phyloP scores from a whole-genome alignment of 805 yeast species.

The Myxozyma kluyveri region DNA sequence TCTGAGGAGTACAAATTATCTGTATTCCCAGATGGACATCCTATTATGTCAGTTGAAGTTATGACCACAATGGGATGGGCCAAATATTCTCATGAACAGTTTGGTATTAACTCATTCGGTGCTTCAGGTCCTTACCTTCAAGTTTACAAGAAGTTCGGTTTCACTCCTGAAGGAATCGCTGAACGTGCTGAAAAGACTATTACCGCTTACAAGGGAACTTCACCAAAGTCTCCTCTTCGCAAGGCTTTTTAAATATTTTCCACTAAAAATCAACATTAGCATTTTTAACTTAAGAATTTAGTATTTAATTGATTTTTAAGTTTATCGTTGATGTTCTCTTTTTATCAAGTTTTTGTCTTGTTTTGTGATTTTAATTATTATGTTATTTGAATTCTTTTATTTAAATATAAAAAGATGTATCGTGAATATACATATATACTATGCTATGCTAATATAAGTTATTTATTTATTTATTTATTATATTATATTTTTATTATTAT shows the following conservation, averaged over 20 bases:
- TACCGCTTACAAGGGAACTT: slow-evolving; percentile 72
- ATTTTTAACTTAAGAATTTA: too few species aligned
- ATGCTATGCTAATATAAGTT: too few species aligned
- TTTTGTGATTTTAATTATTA: too few species aligned
- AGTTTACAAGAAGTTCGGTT: slow-evolving; percentile 79
- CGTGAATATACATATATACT: too few species aligned
- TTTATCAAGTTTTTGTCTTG: too few species aligned
- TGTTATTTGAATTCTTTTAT: too few species aligned
- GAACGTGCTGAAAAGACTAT: slow-evolving; percentile 76
- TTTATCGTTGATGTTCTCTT: too few species aligned
- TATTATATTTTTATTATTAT: too few species aligned
- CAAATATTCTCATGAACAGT: slow-evolving; percentile 92
- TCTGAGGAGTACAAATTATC: slow-evolving; percentile 68
- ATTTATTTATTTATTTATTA: too few species aligned
- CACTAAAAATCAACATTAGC: too few species aligned
- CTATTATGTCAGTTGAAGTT: slow-evolving; percentile 91
- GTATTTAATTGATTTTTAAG: too few species aligned
- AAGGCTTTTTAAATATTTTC: slow-evolving; percentile 57
- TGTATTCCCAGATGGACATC: slow-evolving; percentile 92
- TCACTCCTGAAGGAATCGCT: slow-evolving; percentile 91
- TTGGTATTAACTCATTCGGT: slow-evolving; percentile 95
- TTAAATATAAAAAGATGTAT: too few species aligned
- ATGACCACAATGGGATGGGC: slow-evolving; percentile 90
- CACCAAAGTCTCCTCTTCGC: slow-evolving; percentile 71
- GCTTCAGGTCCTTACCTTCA: slow-evolving; percentile 87